These are phyloP conservation scores for Venturia nashicola DNA, from an alignment of 2,329 filamentous ascomycete species.

Conservation along the genomic window DNA sequence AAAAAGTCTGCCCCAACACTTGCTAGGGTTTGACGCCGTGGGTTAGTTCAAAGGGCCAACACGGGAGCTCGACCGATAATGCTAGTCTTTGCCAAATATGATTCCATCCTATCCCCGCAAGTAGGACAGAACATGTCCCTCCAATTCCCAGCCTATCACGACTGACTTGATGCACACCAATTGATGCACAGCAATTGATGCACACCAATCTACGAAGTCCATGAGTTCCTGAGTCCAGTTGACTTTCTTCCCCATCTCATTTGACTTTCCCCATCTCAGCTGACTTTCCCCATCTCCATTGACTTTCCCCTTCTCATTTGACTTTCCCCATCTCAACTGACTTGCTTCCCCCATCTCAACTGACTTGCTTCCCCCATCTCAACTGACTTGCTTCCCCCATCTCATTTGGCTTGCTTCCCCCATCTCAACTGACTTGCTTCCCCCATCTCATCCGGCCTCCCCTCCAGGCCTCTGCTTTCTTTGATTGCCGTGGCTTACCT, in stretches of 20 bases:
- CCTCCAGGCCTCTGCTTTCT: background rate
- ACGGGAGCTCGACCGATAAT: background rate
- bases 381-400: no score
- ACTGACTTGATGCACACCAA: background rate
- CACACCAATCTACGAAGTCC: background rate
- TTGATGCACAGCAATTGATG: no score
- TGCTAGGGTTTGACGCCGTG: background rate
- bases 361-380: no score
- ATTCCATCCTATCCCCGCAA: background rate
- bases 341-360: no score
- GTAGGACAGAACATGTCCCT: background rate
- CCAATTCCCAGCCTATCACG: background rate
- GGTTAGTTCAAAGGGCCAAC: background rate
- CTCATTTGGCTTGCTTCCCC: no score
- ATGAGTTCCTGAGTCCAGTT: background rate
- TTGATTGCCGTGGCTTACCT: no score
- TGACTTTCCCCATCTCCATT: no score
- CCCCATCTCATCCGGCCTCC: background rate
- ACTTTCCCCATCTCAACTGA: no score
- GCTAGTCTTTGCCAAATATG: background rate
- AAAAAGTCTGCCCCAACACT: background rate
- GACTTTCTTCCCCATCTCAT: background rate
- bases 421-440: no score
- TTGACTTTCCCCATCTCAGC: no score
- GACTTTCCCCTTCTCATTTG: no score